These are phyloP conservation scores for Botryotinia calthae DNA, from an alignment of 2,329 filamentous ascomycete genomes.

Conservation along the genomic window DNA sequence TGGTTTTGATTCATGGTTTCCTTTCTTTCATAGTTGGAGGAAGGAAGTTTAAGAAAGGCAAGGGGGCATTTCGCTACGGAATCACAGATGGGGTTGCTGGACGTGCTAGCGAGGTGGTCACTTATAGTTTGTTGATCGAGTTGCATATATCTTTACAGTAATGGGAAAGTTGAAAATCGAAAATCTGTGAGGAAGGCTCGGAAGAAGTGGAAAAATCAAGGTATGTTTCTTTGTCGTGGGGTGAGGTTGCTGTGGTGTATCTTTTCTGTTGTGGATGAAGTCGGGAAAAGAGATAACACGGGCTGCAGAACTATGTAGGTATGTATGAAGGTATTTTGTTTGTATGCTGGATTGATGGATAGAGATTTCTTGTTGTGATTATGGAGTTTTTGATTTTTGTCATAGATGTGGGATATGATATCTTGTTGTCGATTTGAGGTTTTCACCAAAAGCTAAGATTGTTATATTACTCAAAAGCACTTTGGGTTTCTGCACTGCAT, in stretches of 20 bases:
- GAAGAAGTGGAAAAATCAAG: no score
- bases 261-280: no score
- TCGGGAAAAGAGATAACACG: no score
- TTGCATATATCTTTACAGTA: no score
- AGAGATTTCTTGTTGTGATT: background rate
- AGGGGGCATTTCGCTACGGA: background rate
- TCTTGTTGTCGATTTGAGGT: background rate
- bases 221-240: no score
- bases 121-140: no score
- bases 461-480: background rate
- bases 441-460: background rate
- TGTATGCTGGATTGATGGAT: background rate
- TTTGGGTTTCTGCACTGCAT: background rate
- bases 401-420: background rate
- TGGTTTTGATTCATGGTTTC: no score
- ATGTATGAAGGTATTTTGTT: background rate
- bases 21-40: background rate
- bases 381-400: background rate
- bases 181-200: no score
- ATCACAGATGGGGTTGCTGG: background rate
- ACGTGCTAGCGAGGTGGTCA: background rate
- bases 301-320: no score
- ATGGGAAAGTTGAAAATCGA: no score
- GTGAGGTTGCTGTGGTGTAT: no score
- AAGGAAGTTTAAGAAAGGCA: accelerated